Percentiles rank a stretch among this genome's conserved stretches.
Conservation (phyloP, 2,329 filamentous ascomycete genomes). For the Neurospora sp. region DNA sequence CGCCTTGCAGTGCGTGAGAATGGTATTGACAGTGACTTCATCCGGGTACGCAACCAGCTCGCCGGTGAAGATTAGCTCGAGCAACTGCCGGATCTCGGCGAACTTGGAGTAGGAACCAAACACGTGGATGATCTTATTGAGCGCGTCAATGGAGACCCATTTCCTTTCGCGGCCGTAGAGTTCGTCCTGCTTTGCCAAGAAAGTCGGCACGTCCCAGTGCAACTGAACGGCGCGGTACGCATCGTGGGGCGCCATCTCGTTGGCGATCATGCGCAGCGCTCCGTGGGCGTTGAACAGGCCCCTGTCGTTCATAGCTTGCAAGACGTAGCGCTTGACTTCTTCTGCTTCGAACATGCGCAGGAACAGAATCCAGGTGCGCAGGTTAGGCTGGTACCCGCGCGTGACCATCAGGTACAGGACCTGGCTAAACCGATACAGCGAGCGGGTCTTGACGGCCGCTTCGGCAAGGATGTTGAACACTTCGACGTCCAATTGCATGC, state of each 20-base stretch:
- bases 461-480: slow-evolving; percentile 39
- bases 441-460: slow-evolving; percentile 28
- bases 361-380: slow-evolving; percentile 39
- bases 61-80: slow-evolving; percentile 21
- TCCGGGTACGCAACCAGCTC: slow-evolving; percentile 19
- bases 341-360: slow-evolving; percentile 48
- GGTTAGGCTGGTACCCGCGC: slow-evolving; percentile 30
- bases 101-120: slow-evolving; percentile 30
- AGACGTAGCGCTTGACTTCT: slow-evolving; percentile 37
- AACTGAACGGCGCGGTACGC: slow-evolving; percentile 30
- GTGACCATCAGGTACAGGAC: slow-evolving; percentile 32
- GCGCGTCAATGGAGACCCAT: neutral
- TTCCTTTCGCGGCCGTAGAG: slow-evolving; percentile 28
- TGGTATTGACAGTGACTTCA: slow-evolving; percentile 26
- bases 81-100: slow-evolving; percentile 20
- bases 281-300: slow-evolving; percentile 31
- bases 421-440: slow-evolving; percentile 33
- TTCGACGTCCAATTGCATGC: slow-evolving; percentile 33
- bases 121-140: slow-evolving; percentile 31
- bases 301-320: slow-evolving; percentile 36
- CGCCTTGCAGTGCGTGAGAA: slow-evolving; percentile 20
- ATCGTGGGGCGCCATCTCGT: slow-evolving; percentile 34
- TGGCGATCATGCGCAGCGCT: slow-evolving; percentile 29
- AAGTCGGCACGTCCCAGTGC: slow-evolving; percentile 25
- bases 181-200: slow-evolving; percentile 30